A percentile compares a stretch with the other conserved stretches of the same genome.
phyloP scores from a whole-genome alignment of 2,329 filamentous ascomycete genomes.

The Didymella arachidicola region DNA sequence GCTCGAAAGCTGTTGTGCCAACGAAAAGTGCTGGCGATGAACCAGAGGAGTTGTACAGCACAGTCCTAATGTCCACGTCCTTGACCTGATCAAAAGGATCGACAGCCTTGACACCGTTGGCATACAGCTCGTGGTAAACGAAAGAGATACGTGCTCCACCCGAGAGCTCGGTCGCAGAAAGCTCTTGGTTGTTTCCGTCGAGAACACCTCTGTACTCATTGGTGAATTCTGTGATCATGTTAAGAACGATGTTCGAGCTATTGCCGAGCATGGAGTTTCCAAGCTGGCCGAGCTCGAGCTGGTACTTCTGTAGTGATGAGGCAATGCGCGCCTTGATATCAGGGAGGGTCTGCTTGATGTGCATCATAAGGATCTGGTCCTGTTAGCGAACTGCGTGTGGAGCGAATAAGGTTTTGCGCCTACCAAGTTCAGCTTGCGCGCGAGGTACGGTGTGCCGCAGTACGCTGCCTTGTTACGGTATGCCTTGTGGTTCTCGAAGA shows the following conservation, averaged over 20 bases:
- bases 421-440: constrained; percentile 90
- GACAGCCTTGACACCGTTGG: constrained; percentile 95
- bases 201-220: constrained; percentile 97
- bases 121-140: constrained; percentile 98
- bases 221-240: constrained; percentile 98
- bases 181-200: constrained; percentile 94
- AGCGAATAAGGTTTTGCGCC: constrained; percentile 23
- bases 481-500: constrained; percentile 98
- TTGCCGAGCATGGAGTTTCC: constrained; percentile 96
- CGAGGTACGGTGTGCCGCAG: constrained; percentile 96
- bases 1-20: constrained; percentile 95
- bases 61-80: constrained; percentile 95
- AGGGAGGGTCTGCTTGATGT: constrained; percentile 98
- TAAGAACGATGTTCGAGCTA: constrained; percentile 93
- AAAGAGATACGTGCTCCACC: constrained; percentile 98
- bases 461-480: constrained; percentile 99
- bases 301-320: constrained; percentile 93
- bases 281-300: constrained; percentile 78
- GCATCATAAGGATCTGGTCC: constrained; percentile 93
- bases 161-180: constrained; percentile 92
- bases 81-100: constrained; percentile 98
- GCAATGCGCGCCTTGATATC: constrained; percentile 98
- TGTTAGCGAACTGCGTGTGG: constrained; percentile 34
- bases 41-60: constrained; percentile 98
- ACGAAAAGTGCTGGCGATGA: constrained; percentile 96